Evolutionary conservation across 805 yeast genomes (phyloP).

Genomic region (Priceomyces carsonii): DNA sequence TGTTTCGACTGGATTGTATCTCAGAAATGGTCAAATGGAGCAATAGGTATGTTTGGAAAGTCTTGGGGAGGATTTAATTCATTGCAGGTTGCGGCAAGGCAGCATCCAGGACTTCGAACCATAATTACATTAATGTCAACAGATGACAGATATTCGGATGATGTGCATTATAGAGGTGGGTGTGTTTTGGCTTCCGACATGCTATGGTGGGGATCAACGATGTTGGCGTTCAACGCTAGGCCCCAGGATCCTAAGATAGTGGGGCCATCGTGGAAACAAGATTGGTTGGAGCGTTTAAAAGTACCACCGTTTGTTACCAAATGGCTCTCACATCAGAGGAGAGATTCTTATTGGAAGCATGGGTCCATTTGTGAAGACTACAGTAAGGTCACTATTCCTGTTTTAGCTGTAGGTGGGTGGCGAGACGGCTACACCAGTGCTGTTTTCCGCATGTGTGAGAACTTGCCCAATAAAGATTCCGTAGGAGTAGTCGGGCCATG

Average conservation of each 20-base stretch:
- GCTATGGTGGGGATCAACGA: constrained; percentile 53
- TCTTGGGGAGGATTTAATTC: constrained; percentile 54
- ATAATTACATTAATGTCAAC: constrained; percentile 48
- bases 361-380: constrained; percentile 45
- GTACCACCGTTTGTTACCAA: constrained; percentile 40
- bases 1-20: constrained; percentile 42
- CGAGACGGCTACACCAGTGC: constrained; percentile 49
- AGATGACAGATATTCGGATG: constrained; percentile 49
- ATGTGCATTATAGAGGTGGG: constrained; percentile 52
- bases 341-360: constrained; percentile 50
- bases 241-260: constrained; percentile 44
- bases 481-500: constrained; percentile 46
- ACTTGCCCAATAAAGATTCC: constrained; percentile 32
- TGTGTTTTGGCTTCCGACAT: constrained; percentile 45
- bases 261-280: constrained; percentile 42
- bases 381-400: constrained; percentile 40
- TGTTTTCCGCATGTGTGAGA: constrained; percentile 43
- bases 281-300: constrained; percentile 41
- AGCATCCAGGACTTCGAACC: constrained; percentile 46
- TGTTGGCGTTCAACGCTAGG: constrained; percentile 45
- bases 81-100: constrained; percentile 46
- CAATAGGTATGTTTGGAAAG: constrained; percentile 49
- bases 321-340: constrained; percentile 45
- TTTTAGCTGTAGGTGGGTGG: constrained; percentile 47
- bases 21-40: constrained; percentile 48